Percentiles rank a stretch among this genome's conserved stretches.
Conservation (phyloP, 1,139 yeast genomes). For the Geotrichum fermentans region DNA sequence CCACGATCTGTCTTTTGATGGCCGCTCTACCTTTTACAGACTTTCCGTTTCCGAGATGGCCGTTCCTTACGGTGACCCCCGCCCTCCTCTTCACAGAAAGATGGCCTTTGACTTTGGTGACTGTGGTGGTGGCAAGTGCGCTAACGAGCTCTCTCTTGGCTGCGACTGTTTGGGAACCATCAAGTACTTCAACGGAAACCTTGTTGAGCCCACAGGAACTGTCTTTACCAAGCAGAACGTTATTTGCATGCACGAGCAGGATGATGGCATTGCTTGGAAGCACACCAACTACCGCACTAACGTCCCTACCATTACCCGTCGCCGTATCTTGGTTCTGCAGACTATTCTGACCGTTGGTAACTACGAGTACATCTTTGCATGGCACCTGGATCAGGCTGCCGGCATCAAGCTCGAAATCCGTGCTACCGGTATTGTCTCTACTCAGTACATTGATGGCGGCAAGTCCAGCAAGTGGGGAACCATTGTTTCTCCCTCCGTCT, state of each 20-base stretch:
- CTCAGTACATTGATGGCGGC: slow-evolving; percentile 75
- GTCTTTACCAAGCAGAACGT: slow-evolving; percentile 65
- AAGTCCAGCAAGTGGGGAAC: slow-evolving; percentile 79
- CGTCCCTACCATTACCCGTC: slow-evolving; percentile 71
- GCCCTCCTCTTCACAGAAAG: slow-evolving; percentile 86
- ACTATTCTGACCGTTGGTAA: slow-evolving; percentile 87
- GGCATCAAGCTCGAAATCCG: slow-evolving; percentile 77
- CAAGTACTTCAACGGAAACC: slow-evolving; percentile 67
- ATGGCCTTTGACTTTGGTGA: slow-evolving; percentile 92
- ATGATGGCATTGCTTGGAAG: slow-evolving; percentile 73
- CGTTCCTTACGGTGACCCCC: slow-evolving; percentile 87
- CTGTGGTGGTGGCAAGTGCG: slow-evolving; percentile 80
- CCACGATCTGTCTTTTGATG: slow-evolving; percentile 73
- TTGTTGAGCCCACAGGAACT: slow-evolving; percentile 59
- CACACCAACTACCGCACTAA: slow-evolving; percentile 80
- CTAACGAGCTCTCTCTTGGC: slow-evolving; percentile 69
- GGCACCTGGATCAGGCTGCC: slow-evolving; percentile 79
- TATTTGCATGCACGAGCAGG: slow-evolving; percentile 88
- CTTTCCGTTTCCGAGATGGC: slow-evolving; percentile 82
- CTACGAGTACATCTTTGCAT: slow-evolving; percentile 77
- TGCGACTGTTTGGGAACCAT: slow-evolving; percentile 89
- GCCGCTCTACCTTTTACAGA: slow-evolving; percentile 76
- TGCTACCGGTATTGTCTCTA: slow-evolving; percentile 72
- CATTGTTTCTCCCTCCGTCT: slow-evolving; percentile 75
- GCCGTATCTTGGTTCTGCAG: slow-evolving; percentile 80